These are phyloP conservation scores for Tripterygium wilfordii DNA, from an alignment of 177 flowering plant species.

Conservation along the genomic window DNA sequence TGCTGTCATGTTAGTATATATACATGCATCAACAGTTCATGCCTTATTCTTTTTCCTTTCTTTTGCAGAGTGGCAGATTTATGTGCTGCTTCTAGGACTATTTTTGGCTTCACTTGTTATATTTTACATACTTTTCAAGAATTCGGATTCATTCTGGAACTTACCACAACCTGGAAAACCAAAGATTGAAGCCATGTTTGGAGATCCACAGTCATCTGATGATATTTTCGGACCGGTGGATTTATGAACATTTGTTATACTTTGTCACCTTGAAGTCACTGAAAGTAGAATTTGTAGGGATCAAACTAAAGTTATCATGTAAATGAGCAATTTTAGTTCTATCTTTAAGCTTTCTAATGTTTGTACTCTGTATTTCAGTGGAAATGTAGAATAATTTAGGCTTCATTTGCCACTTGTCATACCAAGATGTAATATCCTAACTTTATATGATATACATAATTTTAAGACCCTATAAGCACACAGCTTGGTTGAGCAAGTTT, in stretches of 20 bases:
- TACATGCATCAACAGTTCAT: too few species aligned
- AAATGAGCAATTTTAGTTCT: too few species aligned
- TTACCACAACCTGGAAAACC: slow-evolving; percentile 62
- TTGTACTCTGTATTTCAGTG: too few species aligned
- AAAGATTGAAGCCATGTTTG: slow-evolving; percentile 25
- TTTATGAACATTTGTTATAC: slow-evolving; percentile 19
- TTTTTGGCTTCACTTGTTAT: slow-evolving; percentile 70
- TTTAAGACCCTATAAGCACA: too few species aligned
- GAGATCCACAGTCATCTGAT: slow-evolving; percentile 48
- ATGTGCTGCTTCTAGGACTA: slow-evolving; percentile 67
- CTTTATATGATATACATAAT: too few species aligned
- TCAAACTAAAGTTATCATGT: too few species aligned
- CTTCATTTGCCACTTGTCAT: too few species aligned
- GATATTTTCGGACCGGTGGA: slow-evolving; percentile 56
- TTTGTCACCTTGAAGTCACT: neutral
- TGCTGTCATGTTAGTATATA: too few species aligned
- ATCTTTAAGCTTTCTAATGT: too few species aligned
- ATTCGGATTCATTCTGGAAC: slow-evolving; percentile 90
- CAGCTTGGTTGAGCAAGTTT: too few species aligned
- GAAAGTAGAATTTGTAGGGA: neutral
- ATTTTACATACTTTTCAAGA: slow-evolving; percentile 69
- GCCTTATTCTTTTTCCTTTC: slow-evolving; percentile 1
- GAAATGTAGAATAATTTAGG: too few species aligned
- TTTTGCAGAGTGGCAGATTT: slow-evolving; percentile 92
- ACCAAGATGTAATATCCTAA: too few species aligned